Base-by-base conservation (phyloP, 805 yeast genomes). In the Metschnikowia colocasiae region DNA sequence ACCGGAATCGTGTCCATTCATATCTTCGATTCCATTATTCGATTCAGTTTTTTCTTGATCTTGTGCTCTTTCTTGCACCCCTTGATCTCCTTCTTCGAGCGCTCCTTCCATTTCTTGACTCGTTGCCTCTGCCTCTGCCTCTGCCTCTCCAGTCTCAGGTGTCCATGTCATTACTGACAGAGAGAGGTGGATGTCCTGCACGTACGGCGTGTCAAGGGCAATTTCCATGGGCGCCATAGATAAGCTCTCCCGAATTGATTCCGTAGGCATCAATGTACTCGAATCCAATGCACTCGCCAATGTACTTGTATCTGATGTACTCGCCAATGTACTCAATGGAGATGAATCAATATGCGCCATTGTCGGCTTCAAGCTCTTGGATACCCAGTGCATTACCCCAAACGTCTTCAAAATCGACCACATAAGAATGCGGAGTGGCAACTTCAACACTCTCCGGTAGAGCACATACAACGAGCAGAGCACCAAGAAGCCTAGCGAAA, bases 391-490 rank as follows among this genome's bases (percentile, higher is more conserved):
- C 4, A 56, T 22, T 1, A 50, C 35, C 1, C 59, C 59, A 43
- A 75, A 61, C 2, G 67, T 49, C 56, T 70, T 74, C 48, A 74
- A 60, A 7, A 75, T 30, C 1, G 78, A 56, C 83, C 82, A 79
- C 19, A 79, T 38, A 26, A 76, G 46, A 23, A 79, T 53, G 45
- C 57, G 57, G 1, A 75, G 64, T 0, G 83, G 82, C 30, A 67
- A 59, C 36, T 69, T 64, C 33, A 79, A 59, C 2, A 79, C 62
- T 53, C 83, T 63, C 47, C 74, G 63, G 75, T 79, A 79, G 1
- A 78, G 43, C 7, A 79, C 75, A 78, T 80, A 78, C 6, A 63
- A 57, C 48, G 79, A 71, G 33, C 78, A 76, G 1, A 69, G 47
- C 20, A 68, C 47, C 45, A 79, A 72, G 48, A 79, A 74, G 15